Evolutionary conservation across 164 flowering plant species (phyloP).

Genomic region (Stephania cephalantha): DNA sequence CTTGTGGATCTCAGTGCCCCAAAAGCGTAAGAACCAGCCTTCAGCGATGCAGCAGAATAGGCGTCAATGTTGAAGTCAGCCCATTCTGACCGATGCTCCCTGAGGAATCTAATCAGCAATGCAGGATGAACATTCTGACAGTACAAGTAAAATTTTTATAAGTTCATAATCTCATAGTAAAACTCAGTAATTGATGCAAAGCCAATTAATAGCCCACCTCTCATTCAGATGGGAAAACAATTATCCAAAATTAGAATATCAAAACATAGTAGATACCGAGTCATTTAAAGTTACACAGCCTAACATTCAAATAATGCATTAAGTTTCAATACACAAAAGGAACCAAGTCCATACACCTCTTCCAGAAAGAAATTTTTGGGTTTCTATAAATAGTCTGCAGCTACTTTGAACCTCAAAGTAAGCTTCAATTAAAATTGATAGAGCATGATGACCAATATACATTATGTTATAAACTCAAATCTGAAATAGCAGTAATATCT

Average conservation of each 20-base stretch:
- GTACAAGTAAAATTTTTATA: neutral
- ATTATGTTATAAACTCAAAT: neutral
- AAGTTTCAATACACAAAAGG: neutral
- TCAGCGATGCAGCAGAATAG: constrained; percentile 68
- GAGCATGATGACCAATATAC: too few relatives aligned
- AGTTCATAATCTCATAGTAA: neutral
- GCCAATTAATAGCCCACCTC: neutral
- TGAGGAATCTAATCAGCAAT: constrained; percentile 68
- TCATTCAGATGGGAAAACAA: neutral
- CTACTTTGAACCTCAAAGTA: too few relatives aligned
- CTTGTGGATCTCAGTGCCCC: constrained; percentile 66
- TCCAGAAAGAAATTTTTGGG: neutral
- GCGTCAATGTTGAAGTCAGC: constrained; percentile 89
- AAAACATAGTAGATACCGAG: neutral
- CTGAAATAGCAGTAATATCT: neutral
- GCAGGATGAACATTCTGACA: constrained; percentile 77
- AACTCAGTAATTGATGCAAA: neutral
- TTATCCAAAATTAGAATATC: too few relatives aligned
- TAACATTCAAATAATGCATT: neutral
- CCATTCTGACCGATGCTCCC: constrained; percentile 98
- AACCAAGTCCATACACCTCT: neutral
- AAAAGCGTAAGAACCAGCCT: constrained; percentile 54
- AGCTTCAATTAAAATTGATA: too few relatives aligned
- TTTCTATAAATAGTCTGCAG: too few relatives aligned
- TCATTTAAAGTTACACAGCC: neutral